These are phyloP conservation scores for Globisporangium polare DNA, from an alignment of 352 stramenopile species.

Conservation along the genomic window DNA sequence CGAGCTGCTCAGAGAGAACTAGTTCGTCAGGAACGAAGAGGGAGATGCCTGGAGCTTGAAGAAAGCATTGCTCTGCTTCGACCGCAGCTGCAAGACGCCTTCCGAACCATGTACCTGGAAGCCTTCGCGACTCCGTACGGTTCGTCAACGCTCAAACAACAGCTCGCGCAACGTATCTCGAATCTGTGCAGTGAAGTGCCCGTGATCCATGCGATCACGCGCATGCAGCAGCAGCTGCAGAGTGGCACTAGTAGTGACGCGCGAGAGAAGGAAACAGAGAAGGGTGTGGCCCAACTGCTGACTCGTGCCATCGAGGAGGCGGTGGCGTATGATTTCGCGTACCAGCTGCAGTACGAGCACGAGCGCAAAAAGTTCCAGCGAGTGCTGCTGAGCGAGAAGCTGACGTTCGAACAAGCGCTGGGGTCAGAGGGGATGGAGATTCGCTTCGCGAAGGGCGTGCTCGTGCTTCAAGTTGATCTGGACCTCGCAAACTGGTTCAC, in stretches of 20 bases:
- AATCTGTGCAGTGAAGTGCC: conserved; percentile 37
- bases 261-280: not conserved
- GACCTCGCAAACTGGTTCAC: conserved; percentile 70
- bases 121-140: conserved; percentile 34
- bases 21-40: conserved; percentile 10
- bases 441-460: conserved; percentile 14
- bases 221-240: conserved; percentile 8
- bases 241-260: not conserved
- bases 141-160: conserved; percentile 18
- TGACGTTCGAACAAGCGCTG: conserved; percentile 20
- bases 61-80: conserved; percentile 19
- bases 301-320: conserved; percentile 39
- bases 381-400: conserved; percentile 35
- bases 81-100: conserved; percentile 31
- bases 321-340: conserved; percentile 24
- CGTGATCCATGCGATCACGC: conserved; percentile 34
- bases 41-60: conserved; percentile 11
- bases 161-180: conserved; percentile 24
- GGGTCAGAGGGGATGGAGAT: not conserved
- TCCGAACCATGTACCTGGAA: conserved; percentile 23
- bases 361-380: conserved; percentile 24
- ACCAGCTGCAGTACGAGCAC: conserved; percentile 28
- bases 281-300: conserved; percentile 24
- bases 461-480: conserved; percentile 64
- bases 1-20: conserved; percentile 5